phyloP scores from a whole-genome alignment of 306 rosid genomes.

The Malus sieversii region DNA sequence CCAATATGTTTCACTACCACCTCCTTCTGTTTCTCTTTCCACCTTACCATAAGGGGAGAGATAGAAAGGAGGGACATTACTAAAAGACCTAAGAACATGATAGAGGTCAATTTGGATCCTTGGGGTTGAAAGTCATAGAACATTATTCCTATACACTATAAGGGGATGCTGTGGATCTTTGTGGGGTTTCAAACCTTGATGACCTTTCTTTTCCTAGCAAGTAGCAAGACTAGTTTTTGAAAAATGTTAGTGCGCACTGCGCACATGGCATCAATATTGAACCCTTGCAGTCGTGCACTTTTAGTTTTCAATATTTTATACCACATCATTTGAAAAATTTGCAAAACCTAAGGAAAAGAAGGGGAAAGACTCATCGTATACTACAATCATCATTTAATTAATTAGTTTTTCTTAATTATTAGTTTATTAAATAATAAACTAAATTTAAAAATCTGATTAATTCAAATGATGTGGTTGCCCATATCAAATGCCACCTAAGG shows the following conservation, averaged over 20 bases:
- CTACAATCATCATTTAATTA: too few relatives aligned
- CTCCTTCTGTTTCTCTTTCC: neutral
- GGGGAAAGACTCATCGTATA: too few relatives aligned
- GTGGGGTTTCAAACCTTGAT: slow-evolving; percentile 45
- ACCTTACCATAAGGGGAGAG: neutral
- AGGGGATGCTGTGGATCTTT: slow-evolving; percentile 10
- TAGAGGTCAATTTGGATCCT: neutral
- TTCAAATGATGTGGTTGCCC: too few relatives aligned
- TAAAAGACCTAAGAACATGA: neutral
- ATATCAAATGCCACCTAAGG: too few relatives aligned
- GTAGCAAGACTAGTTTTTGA: slow-evolving; percentile 4
- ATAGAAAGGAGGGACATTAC: neutral
- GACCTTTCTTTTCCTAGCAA: slow-evolving; percentile 41
- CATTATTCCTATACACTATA: neutral
- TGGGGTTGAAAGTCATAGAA: neutral
- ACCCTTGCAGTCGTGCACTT: slow-evolving; percentile 20
- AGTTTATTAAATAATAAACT: too few relatives aligned
- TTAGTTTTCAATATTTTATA: neutral
- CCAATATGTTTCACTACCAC: neutral
- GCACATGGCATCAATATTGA: slow-evolving; percentile 7
- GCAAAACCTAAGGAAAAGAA: too few relatives aligned
- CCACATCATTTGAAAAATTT: too few relatives aligned
- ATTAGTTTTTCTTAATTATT: too few relatives aligned
- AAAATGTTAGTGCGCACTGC: slow-evolving; percentile 31
- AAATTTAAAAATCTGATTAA: too few relatives aligned